A percentile compares a stretch with the other conserved stretches of the same genome.
Evolutionary conservation across 768 basidiomycete species (phyloP).

Genomic region (Phaffia australis): DNA sequence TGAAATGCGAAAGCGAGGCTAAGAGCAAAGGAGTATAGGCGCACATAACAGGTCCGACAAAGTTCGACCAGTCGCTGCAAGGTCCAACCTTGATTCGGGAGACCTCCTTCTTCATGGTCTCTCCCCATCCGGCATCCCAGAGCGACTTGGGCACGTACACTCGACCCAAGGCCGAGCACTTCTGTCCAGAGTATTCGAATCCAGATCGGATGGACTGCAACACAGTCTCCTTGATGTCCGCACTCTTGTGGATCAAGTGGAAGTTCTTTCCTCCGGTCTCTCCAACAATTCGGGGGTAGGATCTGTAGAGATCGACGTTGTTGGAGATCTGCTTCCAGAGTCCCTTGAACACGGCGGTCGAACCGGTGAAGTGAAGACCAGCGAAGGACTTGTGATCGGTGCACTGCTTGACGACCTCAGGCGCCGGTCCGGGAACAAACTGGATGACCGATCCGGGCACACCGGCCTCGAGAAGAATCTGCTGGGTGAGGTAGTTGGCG

Average conservation of each 20-base stretch:
- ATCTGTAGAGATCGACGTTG: conserved; percentile 75
- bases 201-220: conserved; percentile 74
- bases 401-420: conserved; percentile 61
- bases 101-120: conserved; percentile 59
- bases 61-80: conserved; percentile 64
- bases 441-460: conserved; percentile 91
- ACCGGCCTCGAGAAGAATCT: conserved; percentile 87
- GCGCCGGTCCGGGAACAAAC: conserved; percentile 56
- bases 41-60: conserved; percentile 94
- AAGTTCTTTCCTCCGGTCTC: conserved; percentile 97
- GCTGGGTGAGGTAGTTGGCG: conserved; percentile 83
- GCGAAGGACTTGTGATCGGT: conserved; percentile 71
- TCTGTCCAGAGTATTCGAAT: conserved; percentile 97
- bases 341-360: conserved; percentile 84
- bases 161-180: conserved; percentile 88
- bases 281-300: conserved; percentile 90
- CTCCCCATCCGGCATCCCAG: conserved; percentile 78
- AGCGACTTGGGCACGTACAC: conserved; percentile 76
- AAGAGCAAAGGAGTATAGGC: conserved; percentile 27
- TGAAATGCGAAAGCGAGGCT: background rate
- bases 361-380: conserved; percentile 91
- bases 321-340: conserved; percentile 90
- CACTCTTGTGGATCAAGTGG: conserved; percentile 79
- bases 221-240: conserved; percentile 81
- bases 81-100: conserved; percentile 77